Percentiles rank a stretch among this genome's conserved stretches.
Evolutionary conservation across 768 basidiomycete genomes (phyloP).

Genomic region (Dentipellis sp.): DNA sequence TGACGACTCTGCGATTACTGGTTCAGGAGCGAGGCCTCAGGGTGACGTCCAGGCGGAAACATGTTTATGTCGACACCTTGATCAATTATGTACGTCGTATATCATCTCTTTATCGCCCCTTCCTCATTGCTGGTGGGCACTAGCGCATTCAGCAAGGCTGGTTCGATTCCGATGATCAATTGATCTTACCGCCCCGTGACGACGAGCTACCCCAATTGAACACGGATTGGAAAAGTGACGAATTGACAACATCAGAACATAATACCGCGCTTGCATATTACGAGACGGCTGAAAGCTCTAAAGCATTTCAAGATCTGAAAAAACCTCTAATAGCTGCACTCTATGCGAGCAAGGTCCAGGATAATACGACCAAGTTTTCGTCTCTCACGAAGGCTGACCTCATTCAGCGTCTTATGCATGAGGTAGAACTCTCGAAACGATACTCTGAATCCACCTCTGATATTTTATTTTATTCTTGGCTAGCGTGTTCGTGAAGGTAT

Average conservation of each 20-base stretch:
- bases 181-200: neutral
- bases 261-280: neutral
- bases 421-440: neutral
- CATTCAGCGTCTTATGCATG: neutral
- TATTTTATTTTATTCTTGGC: neutral
- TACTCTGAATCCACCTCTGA: neutral
- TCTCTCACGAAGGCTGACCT: neutral
- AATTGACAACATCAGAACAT: neutral
- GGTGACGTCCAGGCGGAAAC: neutral
- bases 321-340: neutral
- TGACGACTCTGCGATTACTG: neutral
- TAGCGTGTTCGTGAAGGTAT: neutral
- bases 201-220: neutral
- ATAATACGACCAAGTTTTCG: too few relatives aligned
- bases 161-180: neutral
- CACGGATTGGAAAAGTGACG: neutral
- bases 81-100: neutral
- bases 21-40: neutral
- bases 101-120: neutral
- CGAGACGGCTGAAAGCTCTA: neutral
- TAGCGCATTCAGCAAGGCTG: neutral
- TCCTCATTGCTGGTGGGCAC: neutral
- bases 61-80: neutral
- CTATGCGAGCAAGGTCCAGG: neutral
- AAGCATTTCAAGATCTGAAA: neutral